Evolutionary conservation across 2,329 filamentous ascomycete genomes (phyloP), one percentile per base, ranked within the genome.

Genomic region (Ceratocystis papillata): DNA sequence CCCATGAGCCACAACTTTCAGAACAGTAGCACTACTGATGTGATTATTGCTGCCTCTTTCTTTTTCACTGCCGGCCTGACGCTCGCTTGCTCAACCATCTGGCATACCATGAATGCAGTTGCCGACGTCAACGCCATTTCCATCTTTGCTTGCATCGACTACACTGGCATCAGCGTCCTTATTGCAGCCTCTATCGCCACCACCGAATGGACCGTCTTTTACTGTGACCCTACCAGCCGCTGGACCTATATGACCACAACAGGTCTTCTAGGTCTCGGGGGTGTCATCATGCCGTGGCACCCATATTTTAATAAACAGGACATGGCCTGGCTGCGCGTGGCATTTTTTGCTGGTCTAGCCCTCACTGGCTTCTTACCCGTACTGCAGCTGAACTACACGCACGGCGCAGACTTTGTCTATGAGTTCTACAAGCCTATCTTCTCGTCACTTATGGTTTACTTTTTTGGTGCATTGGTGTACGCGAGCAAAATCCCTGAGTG

Each of bases 51-150:
- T 0, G 91, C 89, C 25, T 83, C 95, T 70, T 99, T 99, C 81
- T 96, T 99, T 79, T 89, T 96, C 73, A 94, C 93, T 61, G 94
- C 94, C 59, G 91, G 87, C 79, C 91, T 97, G 76, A 97, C 93
- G 73, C 83, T 99, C 65, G 85, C 93, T 73, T 99, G 94, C 85
- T 95, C 89, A 69, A 93, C 88, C 69, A 86, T 97, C 73, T 99
- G 94, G 94, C 94, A 99, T 78, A 96, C 94, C 30, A 97, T 99
- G 91, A 96, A 93, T 78, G 90, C 90, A 71, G 95, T 97, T 65
- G 91, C 93, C 20, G 89, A 96, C 70, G 87, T 96, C 72, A 84
- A 86, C 22, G 83, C 96, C 53, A 88, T 99, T 77, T 94, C 96
- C 74, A 88, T 91, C 69, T 97, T 99, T 72, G 94, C 94, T 20